Evolutionary conservation across 306 rosid genomes (phyloP), one percentile per base, ranked within the genome.

Genomic region (Fragaria vesca): DNA sequence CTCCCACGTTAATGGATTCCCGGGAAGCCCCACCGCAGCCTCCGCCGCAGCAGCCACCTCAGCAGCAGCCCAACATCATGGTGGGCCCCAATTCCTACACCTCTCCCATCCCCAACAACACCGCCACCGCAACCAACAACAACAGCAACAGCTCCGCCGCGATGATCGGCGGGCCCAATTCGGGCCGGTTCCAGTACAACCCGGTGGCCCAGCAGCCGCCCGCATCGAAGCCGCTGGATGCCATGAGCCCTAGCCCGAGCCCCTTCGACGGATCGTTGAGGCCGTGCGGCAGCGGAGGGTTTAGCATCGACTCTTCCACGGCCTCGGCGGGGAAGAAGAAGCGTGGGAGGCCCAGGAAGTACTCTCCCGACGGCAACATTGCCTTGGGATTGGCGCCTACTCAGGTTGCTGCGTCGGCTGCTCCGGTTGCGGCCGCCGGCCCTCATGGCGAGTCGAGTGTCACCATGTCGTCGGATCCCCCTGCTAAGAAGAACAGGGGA

Each of bases 311-410:
- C 71, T 43, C 78, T 16, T 42, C 70, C 1, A 58, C 69, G 43
- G 69, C 78, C 28, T 76, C 90, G 9, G 82, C 73, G 1, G 73
- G 76, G 32, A 93, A 90, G 83, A 93, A 85, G 85, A 93, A 89
- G 87, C 86, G 98, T n/a, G 98, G 98, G n/a, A 85, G 98, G 11
- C 98, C 98, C 2, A 86, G 93, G 47, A 93, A 93, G 79, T 86
- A 88, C 77, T 87, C 92, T 11, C 87, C 91, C 0, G 97, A 91
- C 12, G 97, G 90, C 57, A 87, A 84, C 89, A 93, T 90, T 84
- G 91, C 91, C 2, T 74, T 91, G 83, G 96, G 89, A 12, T 72
- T 90, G 68, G 74, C 87, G 3, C 88, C 98, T 0, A 77, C 90
- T 2, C 85, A 86, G 36, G 60, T 88, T 63, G 4, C 43, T 50